Evolutionary conservation across 2,329 filamentous ascomycete species (phyloP).

Genomic region (Colletotrichum zoysiae): DNA sequence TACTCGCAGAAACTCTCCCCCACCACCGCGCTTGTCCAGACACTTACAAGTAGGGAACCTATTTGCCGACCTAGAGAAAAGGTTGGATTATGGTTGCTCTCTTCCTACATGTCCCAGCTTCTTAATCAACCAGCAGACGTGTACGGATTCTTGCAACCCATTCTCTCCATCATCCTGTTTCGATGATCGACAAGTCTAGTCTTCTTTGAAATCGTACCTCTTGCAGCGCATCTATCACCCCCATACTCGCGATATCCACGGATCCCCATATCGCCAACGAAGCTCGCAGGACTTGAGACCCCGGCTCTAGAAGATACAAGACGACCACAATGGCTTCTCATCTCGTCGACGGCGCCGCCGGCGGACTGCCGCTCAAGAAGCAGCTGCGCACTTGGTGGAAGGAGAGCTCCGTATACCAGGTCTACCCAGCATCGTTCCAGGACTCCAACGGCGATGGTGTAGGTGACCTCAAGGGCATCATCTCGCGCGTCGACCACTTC

Average conservation of each 20-base stretch:
- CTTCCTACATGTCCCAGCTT: not conserved
- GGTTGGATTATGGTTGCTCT: not conserved
- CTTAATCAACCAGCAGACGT: not conserved
- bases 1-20: constrained; percentile 35
- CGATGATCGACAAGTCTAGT: not conserved
- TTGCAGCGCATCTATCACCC: not conserved
- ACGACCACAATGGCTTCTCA: constrained; percentile 19
- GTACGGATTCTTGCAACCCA: not conserved
- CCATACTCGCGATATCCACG: not conserved
- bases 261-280: not conserved
- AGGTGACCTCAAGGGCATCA: constrained; percentile 70
- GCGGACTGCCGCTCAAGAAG: constrained; percentile 10
- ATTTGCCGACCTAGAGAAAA: not conserved
- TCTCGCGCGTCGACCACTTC: constrained; percentile 68
- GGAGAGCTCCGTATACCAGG: constrained; percentile 70
- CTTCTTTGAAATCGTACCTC: not conserved
- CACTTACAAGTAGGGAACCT: not conserved
- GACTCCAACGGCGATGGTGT: constrained; percentile 68
- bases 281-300: not conserved
- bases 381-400: constrained; percentile 66
- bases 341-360: constrained; percentile 7
- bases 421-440: constrained; percentile 73
- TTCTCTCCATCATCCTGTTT: not conserved
- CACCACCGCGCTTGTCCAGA: not conserved
- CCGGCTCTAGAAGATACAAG: not conserved